Base-by-base conservation (phyloP, 2,329 filamentous ascomycete species). In the Penicillium griseofulvum region DNA sequence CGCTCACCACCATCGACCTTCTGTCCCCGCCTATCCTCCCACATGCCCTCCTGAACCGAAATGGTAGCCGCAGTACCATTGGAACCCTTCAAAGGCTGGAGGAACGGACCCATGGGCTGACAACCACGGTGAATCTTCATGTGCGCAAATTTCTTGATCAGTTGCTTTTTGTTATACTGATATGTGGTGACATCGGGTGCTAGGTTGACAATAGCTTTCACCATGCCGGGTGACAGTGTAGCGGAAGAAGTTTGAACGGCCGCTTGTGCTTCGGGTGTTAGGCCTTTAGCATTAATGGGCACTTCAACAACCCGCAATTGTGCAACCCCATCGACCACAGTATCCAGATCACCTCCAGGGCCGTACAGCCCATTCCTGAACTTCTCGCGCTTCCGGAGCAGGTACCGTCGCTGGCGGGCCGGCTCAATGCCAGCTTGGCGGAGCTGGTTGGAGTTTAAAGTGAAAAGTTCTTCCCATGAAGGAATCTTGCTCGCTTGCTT, bases 1-100 rank as follows among this genome's bases (percentile, higher is more conserved):
- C 94, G 87, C 81, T 99, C 94, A 81, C 94, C 94, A 69, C 94
- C 94, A 75, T 97, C 92, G 63, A 99, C 87, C 86, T 97, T 97
- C 68, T 86, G 85, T 28, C 94, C 93, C 67, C 87, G 83, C 71
- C 83, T 87, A 67, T 91, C 81, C 79, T 97, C 93, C 94, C 93
- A 97, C 80, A 97, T 88, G 10, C 93, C 91, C 73, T 97, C 92
- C 54, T 87, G 85, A 22, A 90, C 82, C 60, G 81, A 80, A 63
- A 97, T 81, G 49, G 81, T 79, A 11, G 87, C 89, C 9, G 84
- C 86, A 38, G 78, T 76, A 1, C 84, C 82, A 55, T 77, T 73
- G 33, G 77, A 76, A 1, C 83, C 83, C 73, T 88, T 87, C 28
- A 92, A 70, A 5, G 86, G 84, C 69, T 87, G 79, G 6, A 91